Percentiles rank a stretch among this genome's conserved stretches.
Conservation (phyloP, 2,329 filamentous ascomycete species). For the Aspergillus thermomutatus region DNA sequence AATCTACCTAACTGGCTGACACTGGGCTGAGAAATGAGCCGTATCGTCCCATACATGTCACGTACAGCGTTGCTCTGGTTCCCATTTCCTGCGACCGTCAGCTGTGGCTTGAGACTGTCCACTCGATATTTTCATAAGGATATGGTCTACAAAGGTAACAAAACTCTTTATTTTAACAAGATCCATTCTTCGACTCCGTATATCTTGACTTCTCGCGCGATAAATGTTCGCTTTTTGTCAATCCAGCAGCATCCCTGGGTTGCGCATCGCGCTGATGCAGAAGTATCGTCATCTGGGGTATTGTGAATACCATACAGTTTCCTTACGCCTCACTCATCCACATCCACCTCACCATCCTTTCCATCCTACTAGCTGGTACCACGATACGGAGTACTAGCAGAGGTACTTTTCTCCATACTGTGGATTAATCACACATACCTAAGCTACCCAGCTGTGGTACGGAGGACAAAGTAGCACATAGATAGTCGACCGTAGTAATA, state of each 20-base stretch:
- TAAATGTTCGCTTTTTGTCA: neutral
- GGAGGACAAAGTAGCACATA: neutral
- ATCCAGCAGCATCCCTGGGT: neutral
- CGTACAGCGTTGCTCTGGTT: conserved; percentile 6
- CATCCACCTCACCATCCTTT: neutral
- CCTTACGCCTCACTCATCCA: neutral
- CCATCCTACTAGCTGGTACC: neutral
- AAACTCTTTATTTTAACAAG: neutral
- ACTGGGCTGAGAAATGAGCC: conserved; percentile 13
- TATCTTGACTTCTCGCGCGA: neutral
- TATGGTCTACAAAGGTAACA: neutral
- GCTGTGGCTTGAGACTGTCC: neutral
- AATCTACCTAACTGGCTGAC: conserved; percentile 24
- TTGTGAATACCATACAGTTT: conserved; percentile 5
- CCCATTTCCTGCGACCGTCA: conserved; percentile 8
- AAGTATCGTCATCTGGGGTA: conserved; percentile 6
- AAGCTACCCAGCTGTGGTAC: neutral
- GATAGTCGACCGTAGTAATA: neutral
- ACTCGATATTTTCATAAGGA: neutral
- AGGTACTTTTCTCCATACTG: neutral
- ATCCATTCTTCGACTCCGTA: neutral
- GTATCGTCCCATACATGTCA: conserved; percentile 23
- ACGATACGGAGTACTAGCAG: neutral
- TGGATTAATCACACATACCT: neutral
- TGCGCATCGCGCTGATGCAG: conserved; percentile 2